These are phyloP conservation scores for Lasiodiplodia sp. DNA, from an alignment of 2,329 filamentous ascomycete species.

Conservation along the genomic window DNA sequence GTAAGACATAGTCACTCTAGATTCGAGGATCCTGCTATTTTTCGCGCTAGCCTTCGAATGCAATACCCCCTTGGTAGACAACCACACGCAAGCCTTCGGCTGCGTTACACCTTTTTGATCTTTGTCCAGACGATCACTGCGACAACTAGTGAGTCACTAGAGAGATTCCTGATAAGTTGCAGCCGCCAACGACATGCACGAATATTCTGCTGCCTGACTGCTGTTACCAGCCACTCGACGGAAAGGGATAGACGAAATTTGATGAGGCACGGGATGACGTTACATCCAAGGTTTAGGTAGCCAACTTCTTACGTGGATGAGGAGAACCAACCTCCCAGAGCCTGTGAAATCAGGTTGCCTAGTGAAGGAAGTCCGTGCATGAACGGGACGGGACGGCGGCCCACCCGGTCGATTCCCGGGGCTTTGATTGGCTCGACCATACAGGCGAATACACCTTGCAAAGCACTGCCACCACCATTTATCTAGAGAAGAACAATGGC, in stretches of 20 bases:
- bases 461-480: conserved; percentile 1
- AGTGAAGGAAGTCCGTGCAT: background rate
- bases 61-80: too few relatives aligned
- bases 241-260: background rate
- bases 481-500: background rate
- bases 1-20: too few relatives aligned
- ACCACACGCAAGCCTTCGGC: too few relatives aligned
- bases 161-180: background rate
- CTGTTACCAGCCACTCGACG: background rate
- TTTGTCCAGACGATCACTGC: too few relatives aligned
- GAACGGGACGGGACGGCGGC: background rate
- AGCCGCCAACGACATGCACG: background rate
- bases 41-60: too few relatives aligned
- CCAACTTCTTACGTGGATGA: background rate
- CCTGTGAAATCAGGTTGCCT: conserved; percentile 12
- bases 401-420: background rate
- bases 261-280: background rate
- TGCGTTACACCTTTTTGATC: too few relatives aligned
- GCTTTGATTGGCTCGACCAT: background rate
- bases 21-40: too few relatives aligned
- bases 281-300: background rate
- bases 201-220: background rate
- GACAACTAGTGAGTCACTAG: too few relatives aligned
- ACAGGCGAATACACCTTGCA: background rate
- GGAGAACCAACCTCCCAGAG: background rate